A percentile compares a stretch with the other conserved stretches of the same genome.
Conservation (phyloP, 257 asterid genomes). For the Solanum pimpinellifolium region DNA sequence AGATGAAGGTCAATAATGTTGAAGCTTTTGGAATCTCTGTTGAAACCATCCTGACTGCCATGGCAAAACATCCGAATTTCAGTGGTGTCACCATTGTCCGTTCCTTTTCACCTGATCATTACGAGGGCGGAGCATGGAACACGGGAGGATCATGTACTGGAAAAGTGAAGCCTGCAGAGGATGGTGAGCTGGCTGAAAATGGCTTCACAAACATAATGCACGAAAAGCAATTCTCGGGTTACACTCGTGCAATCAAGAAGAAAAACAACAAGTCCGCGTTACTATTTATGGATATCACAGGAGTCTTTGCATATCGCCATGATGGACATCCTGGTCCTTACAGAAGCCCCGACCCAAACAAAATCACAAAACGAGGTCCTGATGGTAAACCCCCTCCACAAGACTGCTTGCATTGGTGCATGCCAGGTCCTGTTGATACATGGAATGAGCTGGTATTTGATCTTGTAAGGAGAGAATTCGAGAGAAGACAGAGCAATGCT, state of each 20-base stretch:
- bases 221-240: constrained; percentile 67
- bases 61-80: constrained; percentile 68
- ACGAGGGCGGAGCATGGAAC: constrained; percentile 91
- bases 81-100: constrained; percentile 78
- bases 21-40: constrained; percentile 83
- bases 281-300: constrained; percentile 72
- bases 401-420: constrained; percentile 99
- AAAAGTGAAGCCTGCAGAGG: constrained; percentile 46
- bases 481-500: constrained; percentile 4
- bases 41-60: constrained; percentile 63
- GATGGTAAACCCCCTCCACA: constrained; percentile 94
- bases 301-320: constrained; percentile 57
- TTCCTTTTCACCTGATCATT: constrained; percentile 86
- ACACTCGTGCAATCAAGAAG: constrained; percentile 43
- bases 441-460: constrained; percentile 86
- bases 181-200: constrained; percentile 51
- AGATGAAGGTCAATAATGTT: constrained; percentile 44
- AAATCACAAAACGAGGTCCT: constrained; percentile 74
- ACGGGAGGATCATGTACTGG: constrained; percentile 97
- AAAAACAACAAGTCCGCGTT: constrained; percentile 50
- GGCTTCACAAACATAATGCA: constrained; percentile 73
- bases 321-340: constrained; percentile 99
- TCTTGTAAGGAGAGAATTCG: constrained; percentile 49
- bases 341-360: constrained; percentile 77
- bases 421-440: constrained; percentile 98